Conservation (phyloP, 192 early-diverging fungal genomes). For the Mortierella hygrophila region DNA sequence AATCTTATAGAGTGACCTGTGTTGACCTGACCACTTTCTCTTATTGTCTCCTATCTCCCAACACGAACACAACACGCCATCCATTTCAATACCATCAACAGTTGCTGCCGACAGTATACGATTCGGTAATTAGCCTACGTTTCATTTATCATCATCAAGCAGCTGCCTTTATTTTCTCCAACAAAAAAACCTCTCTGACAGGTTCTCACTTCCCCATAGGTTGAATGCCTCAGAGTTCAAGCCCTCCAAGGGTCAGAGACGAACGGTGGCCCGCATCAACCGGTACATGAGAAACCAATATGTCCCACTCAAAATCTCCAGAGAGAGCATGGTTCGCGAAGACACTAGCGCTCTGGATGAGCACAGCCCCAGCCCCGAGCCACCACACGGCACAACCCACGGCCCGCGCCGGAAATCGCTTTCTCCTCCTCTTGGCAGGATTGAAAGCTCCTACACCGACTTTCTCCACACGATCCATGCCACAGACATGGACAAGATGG, state of each 20-base stretch:
- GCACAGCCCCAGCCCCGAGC: conserved; percentile 45
- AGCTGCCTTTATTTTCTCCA: not conserved
- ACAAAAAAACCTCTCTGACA: not conserved
- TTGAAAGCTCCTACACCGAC: conserved; percentile 25
- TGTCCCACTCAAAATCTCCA: conserved; percentile 45
- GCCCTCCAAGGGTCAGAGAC: conserved; percentile 74
- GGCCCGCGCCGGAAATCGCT: conserved; percentile 37
- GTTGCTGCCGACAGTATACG: conserved; percentile 82
- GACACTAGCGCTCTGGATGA: conserved; percentile 25
- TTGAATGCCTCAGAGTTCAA: conserved; percentile 67
- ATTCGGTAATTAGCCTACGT: conserved; percentile 61
- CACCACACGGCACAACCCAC: not conserved
- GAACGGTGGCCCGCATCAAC: conserved; percentile 71
- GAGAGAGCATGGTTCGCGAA: conserved; percentile 37
- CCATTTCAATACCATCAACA: conserved; percentile 26
- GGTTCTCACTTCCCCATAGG: conserved; percentile 32
- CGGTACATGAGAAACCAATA: conserved; percentile 65
- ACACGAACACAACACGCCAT: not conserved
- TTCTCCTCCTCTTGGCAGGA: conserved; percentile 33
- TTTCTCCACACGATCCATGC: conserved; percentile 40
- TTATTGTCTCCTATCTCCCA: not conserved
- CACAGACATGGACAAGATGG: conserved; percentile 28
- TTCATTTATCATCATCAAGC: too few species aligned
- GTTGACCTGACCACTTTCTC: not conserved
- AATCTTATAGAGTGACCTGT: not conserved